phyloP scores from a whole-genome alignment of 345 rosid genomes.

The Pelargonium nanum region DNA sequence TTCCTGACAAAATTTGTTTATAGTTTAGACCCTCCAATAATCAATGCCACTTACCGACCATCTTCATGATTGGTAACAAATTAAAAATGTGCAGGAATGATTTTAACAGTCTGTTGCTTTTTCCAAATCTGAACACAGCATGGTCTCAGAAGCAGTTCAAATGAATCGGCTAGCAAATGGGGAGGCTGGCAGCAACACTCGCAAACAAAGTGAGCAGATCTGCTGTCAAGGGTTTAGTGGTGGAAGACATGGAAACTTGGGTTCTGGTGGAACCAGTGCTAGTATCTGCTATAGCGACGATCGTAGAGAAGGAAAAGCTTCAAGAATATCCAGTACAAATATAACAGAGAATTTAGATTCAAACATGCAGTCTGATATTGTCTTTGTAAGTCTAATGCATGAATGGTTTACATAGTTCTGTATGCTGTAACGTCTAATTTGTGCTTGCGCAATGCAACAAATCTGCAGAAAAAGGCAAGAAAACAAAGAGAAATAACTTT shows the following conservation, averaged over 20 bases:
- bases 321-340: conserved; percentile 11
- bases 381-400: conserved; percentile 26
- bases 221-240: conserved; percentile 26
- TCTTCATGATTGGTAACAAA: too few relatives aligned
- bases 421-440: neutral
- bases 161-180: conserved; percentile 24
- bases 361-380: conserved; percentile 18
- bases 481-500: conserved; percentile 54
- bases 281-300: conserved; percentile 16
- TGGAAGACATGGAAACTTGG: conserved; percentile 25
- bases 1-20: too few relatives aligned
- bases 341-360: conserved; percentile 17
- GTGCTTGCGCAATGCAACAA: neutral
- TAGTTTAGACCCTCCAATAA: too few relatives aligned
- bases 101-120: neutral
- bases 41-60: too few relatives aligned
- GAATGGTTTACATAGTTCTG: neutral
- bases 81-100: too few relatives aligned
- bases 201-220: conserved; percentile 14
- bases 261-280: conserved; percentile 22
- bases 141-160: conserved; percentile 50
- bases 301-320: conserved; percentile 18
- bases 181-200: conserved; percentile 28
- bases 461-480: conserved; percentile 39
- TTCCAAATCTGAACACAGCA: conserved; percentile 15